Evolutionary conservation across 179 eudicot species (phyloP).

Genomic region (Heliamphora pulchella): DNA sequence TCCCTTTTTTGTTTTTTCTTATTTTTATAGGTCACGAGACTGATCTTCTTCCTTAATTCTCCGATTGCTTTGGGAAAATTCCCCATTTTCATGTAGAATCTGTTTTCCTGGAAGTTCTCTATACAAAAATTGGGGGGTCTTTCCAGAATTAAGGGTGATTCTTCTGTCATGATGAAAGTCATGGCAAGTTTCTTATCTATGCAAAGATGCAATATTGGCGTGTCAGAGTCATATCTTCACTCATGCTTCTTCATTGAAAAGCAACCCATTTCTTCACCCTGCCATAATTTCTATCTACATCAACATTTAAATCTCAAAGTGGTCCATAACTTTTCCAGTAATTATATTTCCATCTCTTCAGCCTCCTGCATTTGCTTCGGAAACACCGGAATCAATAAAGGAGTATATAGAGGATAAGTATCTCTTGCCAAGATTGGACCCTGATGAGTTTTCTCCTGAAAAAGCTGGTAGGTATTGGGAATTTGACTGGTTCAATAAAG

Average conservation of each 20-base stretch:
- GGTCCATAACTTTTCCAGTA: conserved; percentile 1
- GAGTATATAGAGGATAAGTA: conserved; percentile 66
- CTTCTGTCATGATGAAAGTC: neutral
- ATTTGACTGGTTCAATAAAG: conserved; percentile 87
- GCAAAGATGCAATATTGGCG: conserved; percentile 3
- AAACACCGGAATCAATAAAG: conserved; percentile 67
- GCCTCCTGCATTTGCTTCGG: conserved; percentile 87
- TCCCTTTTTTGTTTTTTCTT: too few species aligned
- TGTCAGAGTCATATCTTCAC: neutral
- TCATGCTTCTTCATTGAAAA: neutral
- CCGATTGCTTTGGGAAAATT: neutral
- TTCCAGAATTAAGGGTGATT: neutral
- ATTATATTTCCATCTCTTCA: conserved; percentile 28
- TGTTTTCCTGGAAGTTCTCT: neutral
- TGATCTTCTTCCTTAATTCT: neutral
- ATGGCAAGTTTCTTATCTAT: neutral
- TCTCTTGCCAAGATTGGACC: conserved; percentile 69
- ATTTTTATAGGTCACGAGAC: neutral
- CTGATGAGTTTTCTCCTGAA: conserved; percentile 79
- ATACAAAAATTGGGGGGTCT: neutral
- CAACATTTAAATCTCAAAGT: neutral
- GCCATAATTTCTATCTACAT: neutral
- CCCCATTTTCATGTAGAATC: neutral
- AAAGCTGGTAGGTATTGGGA: conserved; percentile 88
- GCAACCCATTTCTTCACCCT: neutral